Base-by-base conservation (phyloP, 192 early-diverging fungal genomes). In the Bifiguratus adelaidae region DNA sequence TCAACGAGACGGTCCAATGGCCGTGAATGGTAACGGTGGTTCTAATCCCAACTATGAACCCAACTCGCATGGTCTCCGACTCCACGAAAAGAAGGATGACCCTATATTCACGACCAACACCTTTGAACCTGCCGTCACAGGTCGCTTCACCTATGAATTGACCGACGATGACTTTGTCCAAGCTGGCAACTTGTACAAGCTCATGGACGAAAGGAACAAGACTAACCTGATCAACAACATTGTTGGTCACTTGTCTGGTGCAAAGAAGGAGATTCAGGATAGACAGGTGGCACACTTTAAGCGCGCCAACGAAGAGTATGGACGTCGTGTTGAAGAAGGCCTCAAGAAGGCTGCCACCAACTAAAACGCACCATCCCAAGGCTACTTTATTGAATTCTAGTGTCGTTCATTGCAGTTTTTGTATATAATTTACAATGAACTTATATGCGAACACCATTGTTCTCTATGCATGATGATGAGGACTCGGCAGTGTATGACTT, bases 1-100 rank as follows among this genome's bases (percentile, higher is more conserved):
- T 46, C 80, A 80, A 57, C 77, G 83, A 51, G 83, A 80, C 47
- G 83, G 83, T 7, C 42, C 47, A 42, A 77, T 80, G 70, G 29
- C 50, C 13, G 44, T 71, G 26, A 55, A 56, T 44, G 58, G 63
- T 47, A 80, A 80, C 48, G 66, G 73, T 26, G 81, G 79, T 20
- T 41, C 77, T 23, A 58, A 55, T 28, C 71, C 75, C 37, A 77
- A 78, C 66, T 83, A 78, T 55, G 69, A 76, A 54, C 74, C 73
- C 45, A 79, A 70, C 60, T 72, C 73, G 49, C 71, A 67, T 58
- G 37, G 30, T 24, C 4, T n/a, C 3, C n/a, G n/a, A n/a, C n/a
- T n/a, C n/a, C n/a, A n/a, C n/a, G n/a, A n/a, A n/a, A n/a, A n/a
- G n/a, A n/a, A n/a, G n/a, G n/a, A n/a, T n/a, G n/a, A n/a, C n/a